Evolutionary conservation across 2,329 filamentous ascomycete genomes (phyloP).

Genomic region (Zalaria sp.): DNA sequence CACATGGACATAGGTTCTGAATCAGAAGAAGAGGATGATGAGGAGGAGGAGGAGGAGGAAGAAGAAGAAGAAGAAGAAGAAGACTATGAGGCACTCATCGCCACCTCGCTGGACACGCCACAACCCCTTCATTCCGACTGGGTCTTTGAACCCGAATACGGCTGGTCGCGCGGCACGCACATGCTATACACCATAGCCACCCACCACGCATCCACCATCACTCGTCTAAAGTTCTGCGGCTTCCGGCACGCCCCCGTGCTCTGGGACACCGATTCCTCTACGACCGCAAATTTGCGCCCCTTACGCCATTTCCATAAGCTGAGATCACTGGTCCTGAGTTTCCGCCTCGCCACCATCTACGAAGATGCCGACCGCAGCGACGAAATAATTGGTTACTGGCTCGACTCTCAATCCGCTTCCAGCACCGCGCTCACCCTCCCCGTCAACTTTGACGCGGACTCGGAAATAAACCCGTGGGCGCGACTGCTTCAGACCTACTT

Average conservation of each 20-base stretch:
- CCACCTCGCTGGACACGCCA: constrained; percentile 4
- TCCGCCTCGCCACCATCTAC: constrained; percentile 27
- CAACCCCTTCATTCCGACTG: constrained; percentile 10
- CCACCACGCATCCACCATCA: constrained; percentile 24
- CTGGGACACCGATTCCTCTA: constrained; percentile 22
- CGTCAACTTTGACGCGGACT: constrained; percentile 9
- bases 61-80: constrained; percentile 10
- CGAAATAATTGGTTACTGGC: constrained; percentile 31
- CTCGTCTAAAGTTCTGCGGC: constrained; percentile 34
- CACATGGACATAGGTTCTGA: constrained; percentile 18
- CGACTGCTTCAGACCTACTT: constrained; percentile 25
- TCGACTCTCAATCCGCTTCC: constrained; percentile 22
- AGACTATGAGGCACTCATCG: constrained; percentile 6
- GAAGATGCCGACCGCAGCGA: constrained; percentile 24
- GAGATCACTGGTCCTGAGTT: constrained; percentile 24
- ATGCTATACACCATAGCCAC: constrained; percentile 28
- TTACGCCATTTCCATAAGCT: constrained; percentile 29
- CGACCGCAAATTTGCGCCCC: constrained; percentile 21
- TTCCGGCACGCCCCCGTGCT: constrained; percentile 29
- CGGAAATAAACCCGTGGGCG: constrained; percentile 25
- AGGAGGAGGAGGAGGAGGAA: constrained; percentile 11
- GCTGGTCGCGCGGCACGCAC: constrained; percentile 24
- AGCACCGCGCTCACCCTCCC: constrained; percentile 23
- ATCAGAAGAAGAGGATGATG: constrained; percentile 4
- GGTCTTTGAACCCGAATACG: constrained; percentile 22